A percentile compares a stretch with the other conserved stretches of the same genome.
Conservation (phyloP, 2,329 filamentous ascomycete genomes). For the Ampelomyces quisqualis region DNA sequence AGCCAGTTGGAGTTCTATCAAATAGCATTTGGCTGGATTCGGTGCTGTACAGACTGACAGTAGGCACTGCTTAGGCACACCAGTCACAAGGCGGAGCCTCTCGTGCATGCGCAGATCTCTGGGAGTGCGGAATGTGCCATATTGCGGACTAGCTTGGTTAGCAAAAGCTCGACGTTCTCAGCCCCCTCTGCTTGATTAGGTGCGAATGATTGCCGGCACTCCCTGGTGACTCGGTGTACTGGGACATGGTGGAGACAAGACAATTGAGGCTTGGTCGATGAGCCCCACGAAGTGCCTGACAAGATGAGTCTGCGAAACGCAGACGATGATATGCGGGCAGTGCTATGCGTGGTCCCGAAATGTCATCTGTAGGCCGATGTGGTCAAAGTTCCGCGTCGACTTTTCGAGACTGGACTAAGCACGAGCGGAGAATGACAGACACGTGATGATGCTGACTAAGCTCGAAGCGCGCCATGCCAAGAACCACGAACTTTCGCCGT, state of each 20-base stretch:
- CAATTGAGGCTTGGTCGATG: not conserved
- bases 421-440: too few relatives aligned
- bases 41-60: not conserved
- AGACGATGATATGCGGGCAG: not conserved
- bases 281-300: not conserved
- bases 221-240: not conserved
- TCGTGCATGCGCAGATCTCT: too few relatives aligned
- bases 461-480: constrained; percentile 15
- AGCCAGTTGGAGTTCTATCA: not conserved
- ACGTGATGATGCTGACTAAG: constrained; percentile 6
- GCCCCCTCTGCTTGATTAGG: too few relatives aligned
- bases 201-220: not conserved
- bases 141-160: too few relatives aligned
- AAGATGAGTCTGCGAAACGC: not conserved
- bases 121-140: too few relatives aligned
- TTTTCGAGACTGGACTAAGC: too few relatives aligned
- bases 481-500: constrained; percentile 21
- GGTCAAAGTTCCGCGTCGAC: not conserved
- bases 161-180: too few relatives aligned
- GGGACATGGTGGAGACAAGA: not conserved
- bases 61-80: not conserved
- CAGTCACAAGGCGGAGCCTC: not conserved
- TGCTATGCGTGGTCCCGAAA: not conserved
- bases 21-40: not conserved
- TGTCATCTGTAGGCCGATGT: not conserved